Conservation (phyloP, 2,329 filamentous ascomycete genomes). For the Geosmithia morbida region DNA sequence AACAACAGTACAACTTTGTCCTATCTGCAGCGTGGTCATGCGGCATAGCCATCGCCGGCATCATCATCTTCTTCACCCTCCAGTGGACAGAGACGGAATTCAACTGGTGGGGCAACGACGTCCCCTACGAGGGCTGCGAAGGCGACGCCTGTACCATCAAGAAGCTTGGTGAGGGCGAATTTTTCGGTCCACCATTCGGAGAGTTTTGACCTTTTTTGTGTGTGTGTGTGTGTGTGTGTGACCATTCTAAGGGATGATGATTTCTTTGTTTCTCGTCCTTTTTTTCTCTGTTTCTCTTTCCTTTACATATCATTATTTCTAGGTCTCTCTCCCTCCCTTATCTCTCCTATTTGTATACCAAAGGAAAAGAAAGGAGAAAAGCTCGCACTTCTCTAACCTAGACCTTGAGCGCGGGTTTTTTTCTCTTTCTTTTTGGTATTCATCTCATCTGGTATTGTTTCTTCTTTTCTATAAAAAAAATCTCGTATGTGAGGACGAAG, state of each 20-base stretch:
- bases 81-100: constrained; percentile 26
- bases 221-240: constrained; percentile 37
- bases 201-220: constrained; percentile 28
- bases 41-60: constrained; percentile 32
- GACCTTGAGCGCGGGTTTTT: no score
- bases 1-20: constrained; percentile 33
- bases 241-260: constrained; percentile 12
- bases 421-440: no score
- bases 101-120: constrained; percentile 34
- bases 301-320: no score
- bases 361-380: no score
- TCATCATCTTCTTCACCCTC: constrained; percentile 39
- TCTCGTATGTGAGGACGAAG: no score
- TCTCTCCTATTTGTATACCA: no score
- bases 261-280: neutral
- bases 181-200: constrained; percentile 24
- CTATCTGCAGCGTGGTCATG: constrained; percentile 34
- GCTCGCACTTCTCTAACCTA: no score
- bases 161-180: constrained; percentile 18
- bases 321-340: no score
- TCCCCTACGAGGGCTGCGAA: constrained; percentile 25
- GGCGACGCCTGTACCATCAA: constrained; percentile 21
- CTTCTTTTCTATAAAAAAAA: no score
- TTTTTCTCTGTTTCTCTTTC: neutral
- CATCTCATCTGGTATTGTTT: no score